Base-by-base conservation (phyloP, 495 filamentous ascomycete species). In the Aspergillus indologenus region DNA sequence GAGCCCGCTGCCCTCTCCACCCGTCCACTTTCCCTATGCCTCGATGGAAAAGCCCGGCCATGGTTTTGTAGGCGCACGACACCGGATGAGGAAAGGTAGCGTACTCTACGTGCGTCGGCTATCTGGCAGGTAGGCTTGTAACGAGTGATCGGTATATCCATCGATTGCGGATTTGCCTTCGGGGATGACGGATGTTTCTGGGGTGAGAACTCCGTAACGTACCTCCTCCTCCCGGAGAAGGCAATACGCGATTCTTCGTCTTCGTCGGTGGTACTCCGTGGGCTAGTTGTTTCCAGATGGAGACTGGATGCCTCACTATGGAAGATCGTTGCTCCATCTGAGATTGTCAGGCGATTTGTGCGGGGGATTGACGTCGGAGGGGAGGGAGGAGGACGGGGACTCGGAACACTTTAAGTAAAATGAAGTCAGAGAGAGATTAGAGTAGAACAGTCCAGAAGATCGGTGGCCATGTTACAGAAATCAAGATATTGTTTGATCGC, bases 321-420 rank as follows among this genome's bases (percentile, higher is more conserved):
- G 47, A 26, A 50, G 15, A 50, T 50, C 47, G 21, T 26, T 50
- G 47, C 47, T 50, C 21, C 11, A 23, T 50, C 17, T 29, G 47
- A 40, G 12, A 29, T 50, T 29, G 47, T 29, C 47, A 50, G 47
- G 47, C 22, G 21, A 50, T 50, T 22, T 17, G 20, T n/a, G 19
- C 6, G 19, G 47, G 47, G 47, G 47, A 23, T 50, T 50, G 47
- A 50, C 47, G 47, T 50, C 26, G 47, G 9, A 18, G 19, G 19
- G 3, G 9, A 29, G 9, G 3, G 26, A 3, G 26, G 26, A 29
- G 9, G 26, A 29, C 9, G 26, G 26, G 34, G 34, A 15, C 12
- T 40, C 6, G 5, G 5, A 40, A 9, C 12, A 11, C 7, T 40
- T 40, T 40, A 40, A 15, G 12, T 40, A 40, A 29, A 29, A 40